Evolutionary conservation across 108 stramenopile species (phyloP).

Genomic region (Thalassiosira profunda): DNA sequence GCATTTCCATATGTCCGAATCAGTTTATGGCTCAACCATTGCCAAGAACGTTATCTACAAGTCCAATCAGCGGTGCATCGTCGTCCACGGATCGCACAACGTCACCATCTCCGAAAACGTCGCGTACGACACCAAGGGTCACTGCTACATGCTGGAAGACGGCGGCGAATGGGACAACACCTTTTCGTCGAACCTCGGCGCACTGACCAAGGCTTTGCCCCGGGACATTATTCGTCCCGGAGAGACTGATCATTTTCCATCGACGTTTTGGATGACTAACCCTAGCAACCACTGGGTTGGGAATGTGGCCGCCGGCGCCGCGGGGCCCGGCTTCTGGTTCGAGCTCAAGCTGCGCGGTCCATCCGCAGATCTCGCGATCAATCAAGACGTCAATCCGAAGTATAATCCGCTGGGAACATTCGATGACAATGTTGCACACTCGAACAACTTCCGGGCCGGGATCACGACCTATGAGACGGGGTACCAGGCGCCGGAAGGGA

Average conservation of each 20-base stretch:
- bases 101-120: conserved; percentile 40
- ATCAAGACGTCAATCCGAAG: not conserved
- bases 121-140: conserved; percentile 43
- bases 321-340: conserved; percentile 24
- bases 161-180: conserved; percentile 39
- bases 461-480: conserved; percentile 31
- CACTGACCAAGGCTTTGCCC: not conserved
- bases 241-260: conserved; percentile 1
- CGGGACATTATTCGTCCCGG: not conserved
- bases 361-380: not conserved
- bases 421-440: conserved; percentile 38
- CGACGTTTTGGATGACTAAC: conserved; percentile 47
- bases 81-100: conserved; percentile 46
- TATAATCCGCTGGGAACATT: conserved; percentile 2
- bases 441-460: conserved; percentile 1
- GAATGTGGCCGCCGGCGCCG: conserved; percentile 46
- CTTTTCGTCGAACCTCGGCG: conserved; percentile 46
- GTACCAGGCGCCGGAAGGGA: conserved; percentile 2
- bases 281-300: conserved; percentile 31
- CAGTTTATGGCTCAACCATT: conserved; percentile 18
- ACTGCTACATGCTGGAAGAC: conserved; percentile 48
- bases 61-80: conserved; percentile 52
- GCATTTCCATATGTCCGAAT: conserved; percentile 47
- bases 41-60: conserved; percentile 47
- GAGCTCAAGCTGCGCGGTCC: conserved; percentile 21